Percentiles rank a stretch among this genome's conserved stretches.
These are phyloP conservation scores for Auriscalpium vulgare DNA, from an alignment of 768 basidiomycete genomes.

Conservation along the genomic window DNA sequence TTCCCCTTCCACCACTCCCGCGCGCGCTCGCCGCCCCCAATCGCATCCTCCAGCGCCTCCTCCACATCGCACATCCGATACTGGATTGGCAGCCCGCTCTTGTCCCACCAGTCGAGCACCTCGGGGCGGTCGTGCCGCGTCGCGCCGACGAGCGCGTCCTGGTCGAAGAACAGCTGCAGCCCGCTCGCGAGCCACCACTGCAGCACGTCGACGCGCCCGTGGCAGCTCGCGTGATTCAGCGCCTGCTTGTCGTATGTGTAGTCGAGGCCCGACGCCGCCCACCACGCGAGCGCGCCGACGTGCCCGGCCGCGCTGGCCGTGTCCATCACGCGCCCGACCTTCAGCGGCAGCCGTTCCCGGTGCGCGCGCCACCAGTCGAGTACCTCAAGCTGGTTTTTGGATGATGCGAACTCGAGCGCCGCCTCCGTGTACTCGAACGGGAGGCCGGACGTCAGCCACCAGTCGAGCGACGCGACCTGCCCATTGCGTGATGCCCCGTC, in stretches of 20 bases:
- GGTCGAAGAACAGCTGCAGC: constrained; percentile 70
- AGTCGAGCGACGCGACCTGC: constrained; percentile 65
- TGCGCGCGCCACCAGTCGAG: constrained; percentile 81
- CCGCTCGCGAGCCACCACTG: constrained; percentile 82
- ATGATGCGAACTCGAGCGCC: constrained; percentile 71
- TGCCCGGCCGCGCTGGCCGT: constrained; percentile 75
- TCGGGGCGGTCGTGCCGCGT: constrained; percentile 76
- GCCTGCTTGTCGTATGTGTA: constrained; percentile 73
- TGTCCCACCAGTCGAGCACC: constrained; percentile 86
- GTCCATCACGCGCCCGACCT: constrained; percentile 81
- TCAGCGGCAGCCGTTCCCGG: constrained; percentile 48
- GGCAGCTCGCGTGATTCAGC: constrained; percentile 70
- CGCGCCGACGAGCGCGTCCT: constrained; percentile 70
- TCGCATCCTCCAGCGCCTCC: constrained; percentile 83
- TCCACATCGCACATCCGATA: constrained; percentile 91
- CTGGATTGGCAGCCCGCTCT: constrained; percentile 67
- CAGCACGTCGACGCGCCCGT: constrained; percentile 72
- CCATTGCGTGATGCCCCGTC: constrained; percentile 77
- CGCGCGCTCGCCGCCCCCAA: constrained; percentile 69
- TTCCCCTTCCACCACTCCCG: constrained; percentile 76
- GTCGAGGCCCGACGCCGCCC: constrained; percentile 71
- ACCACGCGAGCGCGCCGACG: constrained; percentile 76
- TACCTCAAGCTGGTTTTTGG: constrained; percentile 67
- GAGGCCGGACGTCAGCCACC: constrained; percentile 69
- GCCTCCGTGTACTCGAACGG: constrained; percentile 71